Evolutionary conservation across 495 filamentous ascomycete species (phyloP).

Genomic region (Xylaria grammica): DNA sequence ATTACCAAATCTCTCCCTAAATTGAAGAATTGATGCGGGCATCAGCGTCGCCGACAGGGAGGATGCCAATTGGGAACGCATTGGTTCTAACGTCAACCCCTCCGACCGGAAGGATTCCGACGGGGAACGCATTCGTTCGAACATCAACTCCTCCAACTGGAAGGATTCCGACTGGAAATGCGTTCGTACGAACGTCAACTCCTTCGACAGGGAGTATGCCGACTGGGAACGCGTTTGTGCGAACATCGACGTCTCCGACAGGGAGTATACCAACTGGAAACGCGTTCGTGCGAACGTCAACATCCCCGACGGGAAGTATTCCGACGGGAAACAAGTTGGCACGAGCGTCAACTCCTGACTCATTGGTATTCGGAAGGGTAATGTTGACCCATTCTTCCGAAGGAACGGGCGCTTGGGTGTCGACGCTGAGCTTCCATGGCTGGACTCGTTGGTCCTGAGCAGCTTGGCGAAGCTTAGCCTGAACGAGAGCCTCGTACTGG

Average conservation of each 20-base stretch:
- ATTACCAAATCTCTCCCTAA: neutral
- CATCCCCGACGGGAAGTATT: neutral
- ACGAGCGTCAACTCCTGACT: neutral
- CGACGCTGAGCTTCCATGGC: conserved; percentile 4
- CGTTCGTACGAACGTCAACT: neutral
- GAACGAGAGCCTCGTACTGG: neutral
- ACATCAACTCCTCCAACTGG: neutral
- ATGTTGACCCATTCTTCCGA: neutral
- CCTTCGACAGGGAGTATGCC: neutral
- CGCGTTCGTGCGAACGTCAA: conserved; percentile 5
- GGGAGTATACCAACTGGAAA: neutral
- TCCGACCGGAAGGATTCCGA: too few species aligned
- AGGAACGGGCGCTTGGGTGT: neutral
- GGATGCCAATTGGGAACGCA: neutral
- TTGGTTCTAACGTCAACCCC: too few species aligned
- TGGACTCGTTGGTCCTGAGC: neutral
- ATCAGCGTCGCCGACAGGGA: neutral
- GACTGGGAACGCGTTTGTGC: neutral
- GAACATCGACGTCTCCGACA: neutral
- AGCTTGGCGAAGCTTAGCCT: neutral
- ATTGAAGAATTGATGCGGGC: neutral
- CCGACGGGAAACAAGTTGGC: neutral
- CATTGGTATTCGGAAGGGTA: neutral
- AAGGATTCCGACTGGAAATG: neutral
- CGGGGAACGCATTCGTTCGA: neutral